Base-by-base conservation (phyloP, 306 rosid species). In the Cucurbita maxima region DNA sequence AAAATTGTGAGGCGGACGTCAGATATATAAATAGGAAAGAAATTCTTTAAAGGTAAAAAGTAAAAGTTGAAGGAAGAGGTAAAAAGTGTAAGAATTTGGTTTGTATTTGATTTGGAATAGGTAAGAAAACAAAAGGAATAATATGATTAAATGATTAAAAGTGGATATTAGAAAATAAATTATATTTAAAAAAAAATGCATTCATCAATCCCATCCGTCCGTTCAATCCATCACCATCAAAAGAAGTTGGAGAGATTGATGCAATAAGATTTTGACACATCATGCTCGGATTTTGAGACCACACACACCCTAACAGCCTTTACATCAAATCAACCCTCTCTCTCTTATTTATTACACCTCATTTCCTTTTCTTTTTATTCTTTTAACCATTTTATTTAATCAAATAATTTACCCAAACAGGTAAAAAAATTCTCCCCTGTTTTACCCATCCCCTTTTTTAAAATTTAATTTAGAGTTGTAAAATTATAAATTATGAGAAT, bases 231-330 rank as follows among this genome's bases (percentile, higher is more conserved):
- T 89, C 95, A 76, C 77, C 0, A 81, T 86, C 92, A 80, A 58
- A 37, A 50, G 43, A 45, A 20, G 19, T 10, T 73, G 74, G 76
- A 75, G 78, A 34, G 84, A 87, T 82, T 86, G 91, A 84, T 86
- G 82, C 83, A 85, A 87, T 85, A 75, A 71, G 83, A 88, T 79
- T 87, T 86, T 89, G 96, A 89, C 96, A 85, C 88, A 86, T 85
- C 94, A 84, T 81, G 95, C 97, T 88, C 92, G 82, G 77, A 86
- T 83, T 89, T 86, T 88, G 85, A 86, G 92, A 68, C 40, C 56
- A 15, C 73, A 45, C 73, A 45, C 71, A 8, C 13, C 7, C 3
- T 4, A 12, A 43, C 73, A 22, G 25, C 7, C 73, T 48, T 45
- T 68, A 68, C 12, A 68, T 68, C 73, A 68, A 45, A 68, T 68